Percentiles rank a stretch among this genome's conserved stretches.
These are phyloP conservation scores for Daldinia grandis DNA, from an alignment of 495 filamentous ascomycete species.

Conservation along the genomic window DNA sequence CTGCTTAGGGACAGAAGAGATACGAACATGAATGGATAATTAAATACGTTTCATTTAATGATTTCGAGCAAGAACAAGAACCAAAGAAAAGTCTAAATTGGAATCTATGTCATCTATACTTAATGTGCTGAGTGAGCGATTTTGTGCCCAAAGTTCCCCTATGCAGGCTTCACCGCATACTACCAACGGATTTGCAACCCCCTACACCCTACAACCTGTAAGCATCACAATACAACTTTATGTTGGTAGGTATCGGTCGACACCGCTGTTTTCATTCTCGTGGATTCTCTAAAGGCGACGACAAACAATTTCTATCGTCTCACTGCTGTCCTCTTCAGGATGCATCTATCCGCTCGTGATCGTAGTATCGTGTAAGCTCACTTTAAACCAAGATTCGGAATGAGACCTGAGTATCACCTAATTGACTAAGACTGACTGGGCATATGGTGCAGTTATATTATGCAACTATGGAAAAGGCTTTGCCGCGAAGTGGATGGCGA, in stretches of 20 bases:
- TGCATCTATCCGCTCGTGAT: neutral
- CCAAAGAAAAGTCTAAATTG: neutral
- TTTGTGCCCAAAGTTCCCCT: slow-evolving; percentile 1
- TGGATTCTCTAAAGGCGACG: neutral
- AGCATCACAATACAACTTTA: neutral
- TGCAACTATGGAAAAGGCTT: neutral
- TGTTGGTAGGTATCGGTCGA: neutral
- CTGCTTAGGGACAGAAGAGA: slow-evolving; percentile 33
- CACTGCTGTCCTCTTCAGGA: neutral
- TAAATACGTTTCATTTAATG: slow-evolving; percentile 34
- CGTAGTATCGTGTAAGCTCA: neutral
- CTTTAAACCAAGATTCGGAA: neutral
- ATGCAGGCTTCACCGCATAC: slow-evolving; percentile 3
- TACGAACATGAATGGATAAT: slow-evolving; percentile 27
- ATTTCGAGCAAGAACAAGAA: slow-evolving; percentile 2
- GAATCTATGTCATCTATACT: neutral
- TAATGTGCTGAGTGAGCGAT: slow-evolving; percentile 4
- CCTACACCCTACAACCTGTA: slow-evolving; percentile 1
- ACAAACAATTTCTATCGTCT: neutral
- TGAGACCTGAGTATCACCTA: slow-evolving; percentile 2
- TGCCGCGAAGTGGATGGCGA: neutral
- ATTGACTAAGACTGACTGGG: neutral
- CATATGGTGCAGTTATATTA: no score
- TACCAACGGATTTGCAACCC: neutral
- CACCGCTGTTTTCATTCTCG: neutral